These are phyloP conservation scores for Mycena venus DNA, from an alignment of 768 basidiomycete genomes.

Conservation along the genomic window DNA sequence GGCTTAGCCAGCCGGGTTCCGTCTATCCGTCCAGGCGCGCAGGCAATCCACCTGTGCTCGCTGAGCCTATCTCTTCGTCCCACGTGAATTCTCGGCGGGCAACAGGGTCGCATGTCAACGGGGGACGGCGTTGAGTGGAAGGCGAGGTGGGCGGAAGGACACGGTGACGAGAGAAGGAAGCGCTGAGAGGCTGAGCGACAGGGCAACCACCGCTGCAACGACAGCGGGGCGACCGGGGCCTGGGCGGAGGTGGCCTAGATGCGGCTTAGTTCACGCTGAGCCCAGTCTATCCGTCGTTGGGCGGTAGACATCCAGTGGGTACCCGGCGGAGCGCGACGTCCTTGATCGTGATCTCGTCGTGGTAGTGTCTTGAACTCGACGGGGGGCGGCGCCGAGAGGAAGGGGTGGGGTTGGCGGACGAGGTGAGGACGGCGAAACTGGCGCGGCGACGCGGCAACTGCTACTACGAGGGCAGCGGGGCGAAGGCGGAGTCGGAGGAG, in stretches of 20 bases:
- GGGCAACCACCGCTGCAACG: neutral
- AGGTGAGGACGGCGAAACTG: neutral
- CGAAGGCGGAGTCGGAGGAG: neutral
- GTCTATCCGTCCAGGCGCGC: neutral
- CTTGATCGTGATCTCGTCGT: too few species aligned
- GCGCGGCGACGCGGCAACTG: neutral
- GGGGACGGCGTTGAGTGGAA: constrained; percentile 18
- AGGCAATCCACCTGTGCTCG: neutral
- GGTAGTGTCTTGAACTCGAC: neutral
- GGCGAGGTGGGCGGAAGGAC: neutral
- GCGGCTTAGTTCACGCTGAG: neutral
- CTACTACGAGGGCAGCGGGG: neutral
- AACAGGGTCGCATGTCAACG: neutral
- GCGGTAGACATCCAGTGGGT: neutral
- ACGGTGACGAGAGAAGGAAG: neutral
- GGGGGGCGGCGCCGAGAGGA: neutral
- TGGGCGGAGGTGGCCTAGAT: neutral
- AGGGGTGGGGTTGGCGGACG: neutral
- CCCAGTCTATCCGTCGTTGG: neutral
- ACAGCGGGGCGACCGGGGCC: neutral
- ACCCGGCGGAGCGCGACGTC: neutral
- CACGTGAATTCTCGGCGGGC: neutral
- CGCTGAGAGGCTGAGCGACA: neutral
- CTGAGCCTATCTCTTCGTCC: neutral
- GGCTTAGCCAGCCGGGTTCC: neutral